Conservation (phyloP, 1,284 basidiomycete genomes). For the Cutaneotrichosporon cavernicola region DNA sequence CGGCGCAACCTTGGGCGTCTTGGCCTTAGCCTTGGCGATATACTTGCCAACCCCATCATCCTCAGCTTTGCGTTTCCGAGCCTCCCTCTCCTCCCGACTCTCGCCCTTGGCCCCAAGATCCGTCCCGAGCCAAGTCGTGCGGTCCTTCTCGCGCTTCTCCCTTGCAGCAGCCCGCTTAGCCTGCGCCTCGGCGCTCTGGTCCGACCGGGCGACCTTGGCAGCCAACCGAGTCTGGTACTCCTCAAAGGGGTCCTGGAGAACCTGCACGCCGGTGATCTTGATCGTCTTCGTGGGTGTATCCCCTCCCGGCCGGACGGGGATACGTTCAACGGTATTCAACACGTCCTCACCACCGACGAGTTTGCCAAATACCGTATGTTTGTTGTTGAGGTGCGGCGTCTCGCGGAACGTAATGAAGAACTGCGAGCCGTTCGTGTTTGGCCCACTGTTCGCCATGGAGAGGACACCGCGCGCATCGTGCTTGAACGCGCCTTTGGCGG, state of each 20-base stretch:
- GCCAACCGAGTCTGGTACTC: slow-evolving; percentile 51
- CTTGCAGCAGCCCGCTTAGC: slow-evolving; percentile 41
- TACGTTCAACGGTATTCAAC: slow-evolving; percentile 74
- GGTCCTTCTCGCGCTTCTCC: slow-evolving; percentile 53
- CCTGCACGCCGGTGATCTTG: slow-evolving; percentile 53
- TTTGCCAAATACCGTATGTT: slow-evolving; percentile 91
- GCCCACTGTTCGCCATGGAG: slow-evolving; percentile 88
- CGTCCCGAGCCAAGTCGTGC: slow-evolving; percentile 54
- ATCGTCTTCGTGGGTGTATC: slow-evolving; percentile 83
- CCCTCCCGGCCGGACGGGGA: slow-evolving; percentile 76
- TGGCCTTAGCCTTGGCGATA: slow-evolving; percentile 30
- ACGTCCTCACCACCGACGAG: slow-evolving; percentile 92
- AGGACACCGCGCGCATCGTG: slow-evolving; percentile 76
- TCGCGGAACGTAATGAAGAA: slow-evolving; percentile 85
- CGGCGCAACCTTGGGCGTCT: slow-evolving; percentile 12
- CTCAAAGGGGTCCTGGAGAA: slow-evolving; percentile 56
- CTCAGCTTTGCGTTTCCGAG: slow-evolving; percentile 41
- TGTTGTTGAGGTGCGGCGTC: slow-evolving; percentile 66
- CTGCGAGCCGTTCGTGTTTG: slow-evolving; percentile 65
- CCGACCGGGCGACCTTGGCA: slow-evolving; percentile 47
- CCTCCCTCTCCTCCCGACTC: slow-evolving; percentile 32
- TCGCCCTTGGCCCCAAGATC: slow-evolving; percentile 50
- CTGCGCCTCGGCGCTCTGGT: slow-evolving; percentile 49
- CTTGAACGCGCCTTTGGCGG: slow-evolving; percentile 76
- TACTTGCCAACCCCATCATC: slow-evolving; percentile 54